phyloP scores from a whole-genome alignment of 2,329 filamentous ascomycete genomes.

The Talaromyces verruculosus region DNA sequence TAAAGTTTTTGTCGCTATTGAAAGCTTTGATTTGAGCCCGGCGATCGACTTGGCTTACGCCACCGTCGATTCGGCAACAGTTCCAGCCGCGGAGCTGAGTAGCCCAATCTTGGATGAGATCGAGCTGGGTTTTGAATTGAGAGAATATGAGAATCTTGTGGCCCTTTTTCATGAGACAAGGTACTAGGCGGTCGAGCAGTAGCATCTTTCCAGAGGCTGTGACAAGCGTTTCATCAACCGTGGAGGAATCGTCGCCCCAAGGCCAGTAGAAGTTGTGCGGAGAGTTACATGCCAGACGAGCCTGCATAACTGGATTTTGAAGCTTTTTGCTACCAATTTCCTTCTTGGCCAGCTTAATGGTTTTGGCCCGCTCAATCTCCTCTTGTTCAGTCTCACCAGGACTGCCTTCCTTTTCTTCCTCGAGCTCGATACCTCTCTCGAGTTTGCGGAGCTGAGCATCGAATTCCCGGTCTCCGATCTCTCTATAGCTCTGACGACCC shows the following conservation, averaged over 20 bases:
- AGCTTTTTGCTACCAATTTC: constrained; percentile 90
- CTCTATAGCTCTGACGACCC: constrained; percentile 59
- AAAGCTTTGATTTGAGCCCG: constrained; percentile 71
- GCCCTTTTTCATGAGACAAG: constrained; percentile 66
- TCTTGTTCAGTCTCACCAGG: constrained; percentile 53
- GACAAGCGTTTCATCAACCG: constrained; percentile 76
- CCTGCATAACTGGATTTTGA: constrained; percentile 88
- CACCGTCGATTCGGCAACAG: constrained; percentile 86
- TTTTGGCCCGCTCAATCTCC: constrained; percentile 49
- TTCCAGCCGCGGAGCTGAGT: constrained; percentile 73
- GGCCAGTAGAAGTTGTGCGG: constrained; percentile 98
- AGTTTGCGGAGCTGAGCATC: constrained; percentile 63
- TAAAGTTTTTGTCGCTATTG: constrained; percentile 64
- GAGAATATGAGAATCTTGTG: constrained; percentile 97
- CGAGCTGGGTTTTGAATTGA: constrained; percentile 91
- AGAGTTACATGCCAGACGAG: constrained; percentile 86
- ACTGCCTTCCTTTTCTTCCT: constrained; percentile 47
- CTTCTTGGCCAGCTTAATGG: constrained; percentile 63
- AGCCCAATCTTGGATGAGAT: constrained; percentile 87
- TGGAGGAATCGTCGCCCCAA: constrained; percentile 63
- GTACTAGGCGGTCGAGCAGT: constrained; percentile 81
- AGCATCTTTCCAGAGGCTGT: constrained; percentile 95
- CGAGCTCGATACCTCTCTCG: constrained; percentile 57
- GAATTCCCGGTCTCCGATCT: constrained; percentile 80
- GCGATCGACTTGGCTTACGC: constrained; percentile 71